Conservation (phyloP, 208 protist genomes). For the Trichomonas tenax region DNA sequence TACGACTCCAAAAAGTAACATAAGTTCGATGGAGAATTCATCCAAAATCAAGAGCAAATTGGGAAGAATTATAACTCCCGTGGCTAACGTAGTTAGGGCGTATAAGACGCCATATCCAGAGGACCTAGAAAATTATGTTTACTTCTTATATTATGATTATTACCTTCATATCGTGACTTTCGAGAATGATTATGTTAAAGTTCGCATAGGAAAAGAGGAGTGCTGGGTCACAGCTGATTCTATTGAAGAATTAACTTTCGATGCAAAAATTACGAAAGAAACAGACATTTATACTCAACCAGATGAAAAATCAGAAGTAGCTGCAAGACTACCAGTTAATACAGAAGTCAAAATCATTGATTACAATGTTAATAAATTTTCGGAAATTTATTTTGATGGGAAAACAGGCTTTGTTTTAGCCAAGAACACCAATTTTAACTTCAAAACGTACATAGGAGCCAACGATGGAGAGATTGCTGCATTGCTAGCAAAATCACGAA, state of each 20-base stretch:
- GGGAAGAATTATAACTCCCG: not conserved
- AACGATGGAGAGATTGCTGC: not conserved
- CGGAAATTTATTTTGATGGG: not conserved
- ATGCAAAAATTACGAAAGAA: not conserved
- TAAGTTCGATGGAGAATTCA: no score
- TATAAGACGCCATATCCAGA: not conserved
- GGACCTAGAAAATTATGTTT: not conserved
- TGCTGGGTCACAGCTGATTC: not conserved
- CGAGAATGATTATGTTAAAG: not conserved
- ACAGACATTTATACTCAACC: not conserved
- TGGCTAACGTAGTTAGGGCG: not conserved
- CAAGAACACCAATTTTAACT: not conserved
- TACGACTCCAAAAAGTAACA: no score
- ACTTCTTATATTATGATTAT: not conserved
- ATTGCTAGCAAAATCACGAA: not conserved
- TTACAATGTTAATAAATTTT: not conserved
- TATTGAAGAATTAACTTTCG: not conserved
- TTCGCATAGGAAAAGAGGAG: not conserved
- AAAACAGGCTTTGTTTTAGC: not conserved
- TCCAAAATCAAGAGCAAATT: no score
- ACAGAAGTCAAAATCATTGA: not conserved
- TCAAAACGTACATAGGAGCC: not conserved
- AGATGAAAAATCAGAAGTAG: not conserved
- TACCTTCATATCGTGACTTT: not conserved
- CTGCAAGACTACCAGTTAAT: not conserved